These are phyloP conservation scores for Leccinum laetum DNA, from an alignment of 1,284 basidiomycete genomes.

Conservation along the genomic window DNA sequence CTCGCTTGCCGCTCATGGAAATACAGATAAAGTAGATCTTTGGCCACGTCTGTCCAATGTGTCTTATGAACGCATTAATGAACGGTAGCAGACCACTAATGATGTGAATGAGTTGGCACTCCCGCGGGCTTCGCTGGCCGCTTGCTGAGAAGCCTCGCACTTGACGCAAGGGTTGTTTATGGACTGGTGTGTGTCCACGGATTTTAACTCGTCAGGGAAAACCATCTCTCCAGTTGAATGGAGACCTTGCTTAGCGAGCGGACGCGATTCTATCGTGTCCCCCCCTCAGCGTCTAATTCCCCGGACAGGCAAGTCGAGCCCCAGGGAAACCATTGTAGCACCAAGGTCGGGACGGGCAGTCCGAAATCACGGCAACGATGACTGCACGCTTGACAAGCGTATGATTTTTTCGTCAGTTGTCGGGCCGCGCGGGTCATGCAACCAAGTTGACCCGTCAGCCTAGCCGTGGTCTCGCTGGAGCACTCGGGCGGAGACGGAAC, in stretches of 20 bases:
- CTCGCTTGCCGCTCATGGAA: background rate
- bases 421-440: background rate
- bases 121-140: slow-evolving; percentile 21
- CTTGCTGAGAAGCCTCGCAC: slow-evolving; percentile 21
- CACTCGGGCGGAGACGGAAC: slow-evolving; percentile 20
- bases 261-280: background rate
- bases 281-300: slow-evolving; percentile 16
- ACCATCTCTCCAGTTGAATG: slow-evolving; percentile 3
- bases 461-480: slow-evolving; percentile 10
- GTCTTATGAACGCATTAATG: slow-evolving; percentile 6
- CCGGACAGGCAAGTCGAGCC: slow-evolving; percentile 20
- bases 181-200: slow-evolving; percentile 17
- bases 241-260: slow-evolving; percentile 13
- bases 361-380: slow-evolving; percentile 16
- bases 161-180: slow-evolving; percentile 13
- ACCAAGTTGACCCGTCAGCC: slow-evolving; percentile 8
- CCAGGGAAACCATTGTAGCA: background rate
- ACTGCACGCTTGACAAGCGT: slow-evolving; percentile 5
- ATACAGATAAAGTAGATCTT: background rate
- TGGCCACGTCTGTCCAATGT: background rate
- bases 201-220: slow-evolving; percentile 14
- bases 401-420: background rate
- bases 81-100: slow-evolving; percentile 2
- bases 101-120: slow-evolving; percentile 9
- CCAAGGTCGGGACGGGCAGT: slow-evolving; percentile 10